Evolutionary conservation across 768 basidiomycete genomes (phyloP), one percentile per base, ranked within the genome.

Genomic region (Mycena metata): DNA sequence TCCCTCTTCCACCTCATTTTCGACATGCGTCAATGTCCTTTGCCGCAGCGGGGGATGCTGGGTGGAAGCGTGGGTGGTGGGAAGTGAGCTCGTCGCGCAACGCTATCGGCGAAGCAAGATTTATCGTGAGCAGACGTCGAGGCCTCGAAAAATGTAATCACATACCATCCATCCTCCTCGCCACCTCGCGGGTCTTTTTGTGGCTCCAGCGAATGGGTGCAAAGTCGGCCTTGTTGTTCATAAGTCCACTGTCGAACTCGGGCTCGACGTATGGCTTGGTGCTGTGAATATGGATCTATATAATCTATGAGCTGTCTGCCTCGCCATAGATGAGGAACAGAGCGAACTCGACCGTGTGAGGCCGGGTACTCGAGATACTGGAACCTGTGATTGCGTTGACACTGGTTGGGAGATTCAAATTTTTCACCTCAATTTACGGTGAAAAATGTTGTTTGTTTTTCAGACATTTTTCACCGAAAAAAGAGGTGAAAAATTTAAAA

Each of bases 181-280:
- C 91, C 24, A 91, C 80, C 73, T 91, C 90, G 69, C 91, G 87
- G 19, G 89, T 90, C 83, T 88, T 89, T 87, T 91, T 91, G 83
- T 91, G 91, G 75, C 88, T 88, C 91, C 91, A 91, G 41, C 90
- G 88, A 71, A 91, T 88, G 16, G 91, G 91, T 24, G 89, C 90
- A 73, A 91, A 90, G 80, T 91, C 91, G 33, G 90, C 90, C 82
- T 90, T 90, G 82, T 91, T 76, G 81, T 90, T 91, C 90, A 92
- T 89, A 85, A 92, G 91, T n/a, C 91, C 91, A 66, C 85, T 86
- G 80, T 92, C 91, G 74, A 91, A 91, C 79, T 76, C 81, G 5
- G 91, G 90, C 70, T 87, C 87, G 71, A 80, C 77, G 79, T 90
- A 91, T 5, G 90, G 90, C 80, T 83, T 88, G 50, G 84, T 66